Evolutionary conservation across 2,329 filamentous ascomycete genomes (phyloP).

Genomic region (Aspergillus latus): DNA sequence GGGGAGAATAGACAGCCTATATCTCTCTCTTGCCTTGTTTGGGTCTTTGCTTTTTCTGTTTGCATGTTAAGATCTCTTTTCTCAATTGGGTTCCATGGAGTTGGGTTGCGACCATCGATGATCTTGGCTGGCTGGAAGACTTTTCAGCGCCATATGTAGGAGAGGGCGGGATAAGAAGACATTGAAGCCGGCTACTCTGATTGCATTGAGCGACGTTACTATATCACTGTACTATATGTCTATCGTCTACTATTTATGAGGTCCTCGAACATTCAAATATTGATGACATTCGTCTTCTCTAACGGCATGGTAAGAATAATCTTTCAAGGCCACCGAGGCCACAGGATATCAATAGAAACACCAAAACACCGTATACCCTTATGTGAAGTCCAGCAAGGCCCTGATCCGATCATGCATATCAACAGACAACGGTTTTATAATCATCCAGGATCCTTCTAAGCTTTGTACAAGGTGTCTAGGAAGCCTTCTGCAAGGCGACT

Average conservation of each 20-base stretch:
- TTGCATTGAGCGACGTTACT: conserved; percentile 23
- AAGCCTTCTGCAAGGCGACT: conserved; percentile 88
- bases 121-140: neutral
- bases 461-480: conserved; percentile 89
- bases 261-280: neutral
- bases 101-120: conserved; percentile 9
- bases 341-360: conserved; percentile 12
- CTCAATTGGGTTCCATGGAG: conserved; percentile 8
- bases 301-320: conserved; percentile 6
- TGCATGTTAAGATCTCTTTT: conserved; percentile 3
- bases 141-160: neutral
- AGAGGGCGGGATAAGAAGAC: neutral
- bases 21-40: neutral
- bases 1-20: conserved; percentile 8
- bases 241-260: conserved; percentile 1
- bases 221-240: conserved; percentile 16
- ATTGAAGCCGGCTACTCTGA: neutral
- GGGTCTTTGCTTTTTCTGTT: neutral
- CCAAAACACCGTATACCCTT: conserved; percentile 14
- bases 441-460: conserved; percentile 45
- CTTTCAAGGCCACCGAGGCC: conserved; percentile 3
- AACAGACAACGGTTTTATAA: conserved; percentile 12
- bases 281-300: neutral
- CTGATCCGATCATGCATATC: conserved; percentile 9
- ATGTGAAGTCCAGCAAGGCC: conserved; percentile 1